Evolutionary conservation across 768 basidiomycete genomes (phyloP), one percentile per base, ranked within the genome.

Genomic region (Lactarius tabidus): DNA sequence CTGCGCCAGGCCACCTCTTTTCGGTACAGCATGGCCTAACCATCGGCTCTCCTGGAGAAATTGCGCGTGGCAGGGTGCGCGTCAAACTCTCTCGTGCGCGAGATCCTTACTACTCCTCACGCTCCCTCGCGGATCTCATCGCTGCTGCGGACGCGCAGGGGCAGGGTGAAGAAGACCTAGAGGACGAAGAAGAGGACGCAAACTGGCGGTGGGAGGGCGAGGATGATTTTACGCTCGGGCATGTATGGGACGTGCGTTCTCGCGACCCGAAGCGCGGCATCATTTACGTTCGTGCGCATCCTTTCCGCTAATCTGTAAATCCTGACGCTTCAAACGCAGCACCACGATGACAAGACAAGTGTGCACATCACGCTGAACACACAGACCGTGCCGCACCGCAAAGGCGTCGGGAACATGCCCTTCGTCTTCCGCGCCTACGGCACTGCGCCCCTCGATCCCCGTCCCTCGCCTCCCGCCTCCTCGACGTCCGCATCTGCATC

Each of bases 121-220:
- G 70, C 63, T 72, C 74, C 45, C 72, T 75, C 59, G 65, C 72
- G 2, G 72, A 75, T 43, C 64, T 70, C n/a, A 45, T 65, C 60
- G 53, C 54, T 39, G 66, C 43, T 52, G 67, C 48, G 29, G 65
- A 55, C 31, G 62, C 62, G 35, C 58, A 56, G 57, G 65, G 63
- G 28, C 54, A 67, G 36, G 60, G 35, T 2, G 63, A 62, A 20
- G 57, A 64, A 36, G 65, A 64, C 26, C 61, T 57, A 8, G 65
- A 67, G 58, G 53, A 61, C 20, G 65, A 66, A 35, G 69, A 62
- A n/a, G 77, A 80, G 0, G 79, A 79, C 6, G 65, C 65, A 35
- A 80, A 77, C 10, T 89, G 87, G 84, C 80, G 77, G 48, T 90
- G 88, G 89, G 82, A 85, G 58, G 82, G 84, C 2, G 89, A 90